Base-by-base conservation (phyloP, 2,329 filamentous ascomycete genomes). In the Calonectria leucothoes region DNA sequence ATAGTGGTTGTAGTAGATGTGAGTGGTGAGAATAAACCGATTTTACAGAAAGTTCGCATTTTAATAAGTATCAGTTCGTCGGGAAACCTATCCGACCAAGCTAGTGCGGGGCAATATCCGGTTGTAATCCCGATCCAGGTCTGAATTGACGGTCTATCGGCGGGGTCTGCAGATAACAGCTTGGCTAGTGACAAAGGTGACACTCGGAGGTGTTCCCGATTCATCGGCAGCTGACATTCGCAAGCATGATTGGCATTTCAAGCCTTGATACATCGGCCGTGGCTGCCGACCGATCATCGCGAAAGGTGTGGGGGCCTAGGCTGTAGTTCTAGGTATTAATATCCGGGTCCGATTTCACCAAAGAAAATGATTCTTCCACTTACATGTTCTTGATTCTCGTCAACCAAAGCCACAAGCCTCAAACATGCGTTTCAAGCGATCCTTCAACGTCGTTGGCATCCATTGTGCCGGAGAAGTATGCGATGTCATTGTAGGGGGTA, bases 391-490 rank as follows among this genome's bases (percentile, higher is more conserved):
- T 10, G 7, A 20, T 57, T 33, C 29, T 37, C 15, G 33, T 17
- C 39, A n/a, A n/a, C 14, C 8, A 7, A 25, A 1, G 11, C 12
- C 35, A 35, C 10, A 20, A 3, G 20, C 10, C 25, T 33, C 2
- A 15, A 37, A 59, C 2, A 77, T 78, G 76, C 74, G 68, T 2
- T 76, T 69, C 35, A 73, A 75, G 17, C 70, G 76, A 42, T 77
- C 68, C 20, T 73, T 78, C 66, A 78, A 76, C 27, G 77, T 76
- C 4, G 76, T 78, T 1, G 76, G 76, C 1, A 69, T 78, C 12
- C 76, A 77, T 55, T 73, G 69, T 14, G 75, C 55, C 12, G 76
- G 76, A 3, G 76, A 77, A 23, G 75, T 78, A 17, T 77, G 75
- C 52, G 76, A 78, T 17, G 75, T 78, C 1, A 74, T 77, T 6